These are phyloP conservation scores for Colletotrichum sp. DNA, from an alignment of 2,329 filamentous ascomycete genomes.

Conservation along the genomic window DNA sequence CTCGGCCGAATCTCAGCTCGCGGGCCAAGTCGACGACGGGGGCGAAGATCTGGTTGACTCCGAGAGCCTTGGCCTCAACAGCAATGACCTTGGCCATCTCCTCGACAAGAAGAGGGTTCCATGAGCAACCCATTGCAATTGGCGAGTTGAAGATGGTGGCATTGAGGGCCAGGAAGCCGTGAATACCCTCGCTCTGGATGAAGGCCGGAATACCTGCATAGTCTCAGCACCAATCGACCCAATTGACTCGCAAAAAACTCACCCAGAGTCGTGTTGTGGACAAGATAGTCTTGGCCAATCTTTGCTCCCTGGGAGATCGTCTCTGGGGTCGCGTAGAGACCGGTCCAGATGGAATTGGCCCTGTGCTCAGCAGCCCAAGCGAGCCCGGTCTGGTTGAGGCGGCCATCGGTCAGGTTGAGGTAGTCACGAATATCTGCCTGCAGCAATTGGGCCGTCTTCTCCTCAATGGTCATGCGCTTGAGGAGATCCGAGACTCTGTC, in stretches of 20 bases:
- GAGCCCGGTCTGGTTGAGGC: conserved; percentile 71
- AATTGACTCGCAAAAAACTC: not conserved
- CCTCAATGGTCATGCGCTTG: conserved; percentile 74
- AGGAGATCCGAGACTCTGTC: conserved; percentile 71
- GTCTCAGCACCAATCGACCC: conserved; percentile 44
- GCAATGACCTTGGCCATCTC: conserved; percentile 72
- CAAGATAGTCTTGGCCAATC: conserved; percentile 70
- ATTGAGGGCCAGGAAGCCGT: conserved; percentile 74
- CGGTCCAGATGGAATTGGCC: conserved; percentile 75
- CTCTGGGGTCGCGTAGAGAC: conserved; percentile 67
- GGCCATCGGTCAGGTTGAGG: conserved; percentile 70
- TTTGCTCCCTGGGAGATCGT: conserved; percentile 68
- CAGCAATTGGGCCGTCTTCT: conserved; percentile 73
- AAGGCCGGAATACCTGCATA: conserved; percentile 72
- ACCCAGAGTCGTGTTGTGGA: conserved; percentile 48
- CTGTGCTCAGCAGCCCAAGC: conserved; percentile 69
- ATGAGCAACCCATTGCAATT: conserved; percentile 74
- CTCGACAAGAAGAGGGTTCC: conserved; percentile 67
- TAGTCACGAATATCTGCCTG: conserved; percentile 77
- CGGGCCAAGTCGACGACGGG: conserved; percentile 74
- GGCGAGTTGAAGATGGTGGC: conserved; percentile 82
- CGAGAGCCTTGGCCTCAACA: conserved; percentile 68
- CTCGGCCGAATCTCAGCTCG: conserved; percentile 73
- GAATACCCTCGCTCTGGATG: conserved; percentile 76
- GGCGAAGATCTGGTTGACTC: conserved; percentile 76